Conservation (phyloP, 768 basidiomycete species). For the Tulasnella sp. region DNA sequence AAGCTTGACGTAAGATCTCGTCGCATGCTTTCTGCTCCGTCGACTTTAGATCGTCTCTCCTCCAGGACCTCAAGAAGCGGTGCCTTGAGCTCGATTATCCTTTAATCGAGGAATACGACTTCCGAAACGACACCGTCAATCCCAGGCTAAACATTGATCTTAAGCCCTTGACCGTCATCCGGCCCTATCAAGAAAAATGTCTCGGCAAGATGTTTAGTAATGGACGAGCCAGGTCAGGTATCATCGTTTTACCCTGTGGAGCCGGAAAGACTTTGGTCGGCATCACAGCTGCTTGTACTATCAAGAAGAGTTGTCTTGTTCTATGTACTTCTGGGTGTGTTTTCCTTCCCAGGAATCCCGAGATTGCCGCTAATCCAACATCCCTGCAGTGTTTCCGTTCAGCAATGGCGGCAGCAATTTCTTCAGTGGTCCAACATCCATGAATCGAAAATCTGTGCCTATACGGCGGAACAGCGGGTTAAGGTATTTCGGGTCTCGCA, state of each 20-base stretch:
- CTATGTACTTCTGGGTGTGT: conserved; percentile 96
- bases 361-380: background rate
- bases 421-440: conserved; percentile 98
- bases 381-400: conserved; percentile 49
- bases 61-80: conserved; percentile 87
- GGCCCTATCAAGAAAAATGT: conserved; percentile 98
- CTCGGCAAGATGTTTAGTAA: conserved; percentile 99
- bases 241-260: conserved; percentile 96
- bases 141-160: conserved; percentile 97
- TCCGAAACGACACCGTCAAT: conserved; percentile 93
- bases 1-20: conserved; percentile 74
- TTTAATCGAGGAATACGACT: conserved; percentile 99
- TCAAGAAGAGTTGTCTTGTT: conserved; percentile 98
- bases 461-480: conserved; percentile 95
- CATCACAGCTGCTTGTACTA: conserved; percentile 97
- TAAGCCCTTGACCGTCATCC: conserved; percentile 94
- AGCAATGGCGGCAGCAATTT: conserved; percentile 99
- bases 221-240: conserved; percentile 95
- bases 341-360: background rate
- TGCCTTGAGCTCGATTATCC: conserved; percentile 97
- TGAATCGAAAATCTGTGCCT: conserved; percentile 92
- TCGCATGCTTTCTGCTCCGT: background rate
- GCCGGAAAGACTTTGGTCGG: conserved; percentile 98
- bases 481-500: conserved; percentile 50
- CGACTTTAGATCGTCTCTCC: conserved; percentile 3